phyloP scores from a whole-genome alignment of 768 basidiomycete genomes.

The Rhizopogon roseolus region DNA sequence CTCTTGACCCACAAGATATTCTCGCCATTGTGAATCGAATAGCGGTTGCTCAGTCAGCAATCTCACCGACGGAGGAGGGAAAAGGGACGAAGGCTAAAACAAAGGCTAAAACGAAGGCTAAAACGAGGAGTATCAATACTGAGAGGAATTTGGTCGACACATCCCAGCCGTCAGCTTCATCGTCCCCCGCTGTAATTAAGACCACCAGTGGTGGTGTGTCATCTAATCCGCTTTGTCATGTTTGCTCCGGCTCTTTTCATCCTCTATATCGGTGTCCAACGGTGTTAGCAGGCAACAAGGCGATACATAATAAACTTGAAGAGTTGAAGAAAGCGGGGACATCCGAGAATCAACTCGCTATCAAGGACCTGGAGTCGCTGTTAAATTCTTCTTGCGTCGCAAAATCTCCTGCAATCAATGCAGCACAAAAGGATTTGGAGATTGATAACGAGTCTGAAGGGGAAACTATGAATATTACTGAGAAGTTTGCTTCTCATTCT shows the following conservation, averaged over 20 bases:
- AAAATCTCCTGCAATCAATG: constrained; percentile 2
- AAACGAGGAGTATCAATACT: neutral
- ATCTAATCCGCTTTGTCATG: constrained; percentile 29
- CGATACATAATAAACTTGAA: constrained; percentile 41
- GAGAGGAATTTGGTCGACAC: neutral
- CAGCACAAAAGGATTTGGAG: neutral
- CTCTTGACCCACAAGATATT: neutral
- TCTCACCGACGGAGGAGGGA: too few species aligned
- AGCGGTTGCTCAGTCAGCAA: neutral
- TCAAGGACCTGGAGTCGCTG: constrained; percentile 37
- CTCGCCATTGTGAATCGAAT: neutral
- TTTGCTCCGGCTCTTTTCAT: constrained; percentile 47
- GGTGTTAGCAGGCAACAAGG: constrained; percentile 36
- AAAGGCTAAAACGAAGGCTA: neutral
- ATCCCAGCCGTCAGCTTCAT: neutral
- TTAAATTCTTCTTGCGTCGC: constrained; percentile 19
- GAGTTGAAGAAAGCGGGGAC: constrained; percentile 30
- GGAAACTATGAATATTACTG: neutral
- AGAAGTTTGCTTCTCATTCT: neutral
- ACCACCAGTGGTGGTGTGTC: neutral
- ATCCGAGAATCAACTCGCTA: constrained; percentile 23
- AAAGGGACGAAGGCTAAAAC: too few species aligned
- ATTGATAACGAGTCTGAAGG: constrained; percentile 2
- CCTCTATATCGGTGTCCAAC: constrained; percentile 45
- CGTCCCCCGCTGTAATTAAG: neutral